phyloP scores from a whole-genome alignment of 805 yeast genomes.

The Lipomyces sp. region DNA sequence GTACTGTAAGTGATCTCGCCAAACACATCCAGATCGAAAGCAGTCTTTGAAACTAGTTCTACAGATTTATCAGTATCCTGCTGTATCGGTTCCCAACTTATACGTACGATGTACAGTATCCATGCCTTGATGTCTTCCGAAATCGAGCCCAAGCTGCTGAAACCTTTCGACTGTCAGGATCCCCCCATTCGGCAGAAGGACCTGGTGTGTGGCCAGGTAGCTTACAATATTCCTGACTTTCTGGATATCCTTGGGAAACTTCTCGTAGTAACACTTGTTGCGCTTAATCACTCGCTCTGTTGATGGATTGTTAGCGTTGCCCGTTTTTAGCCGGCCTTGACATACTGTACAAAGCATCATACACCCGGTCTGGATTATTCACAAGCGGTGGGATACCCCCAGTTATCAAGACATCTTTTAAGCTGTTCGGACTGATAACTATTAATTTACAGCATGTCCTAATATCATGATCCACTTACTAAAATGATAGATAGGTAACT shows the following conservation, averaged over 20 bases:
- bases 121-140: slow-evolving; percentile 59
- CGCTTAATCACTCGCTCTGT: slow-evolving; percentile 50
- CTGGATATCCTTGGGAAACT: slow-evolving; percentile 54
- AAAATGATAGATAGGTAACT: slow-evolving; percentile 55
- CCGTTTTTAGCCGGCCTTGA: background rate
- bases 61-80: background rate
- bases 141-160: slow-evolving; percentile 57
- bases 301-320: background rate
- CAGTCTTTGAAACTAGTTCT: slow-evolving; percentile 49
- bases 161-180: slow-evolving; percentile 55
- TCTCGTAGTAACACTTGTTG: slow-evolving; percentile 54
- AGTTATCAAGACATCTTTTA: slow-evolving; percentile 50
- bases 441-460: slow-evolving; percentile 13
- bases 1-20: slow-evolving; percentile 51
- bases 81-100: background rate
- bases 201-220: slow-evolving; percentile 40
- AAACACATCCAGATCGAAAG: slow-evolving; percentile 48
- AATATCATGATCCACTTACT: slow-evolving; percentile 14
- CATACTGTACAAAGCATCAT: slow-evolving; percentile 52
- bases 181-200: slow-evolving; percentile 58
- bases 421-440: slow-evolving; percentile 25
- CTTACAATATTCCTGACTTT: slow-evolving; percentile 44
- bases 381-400: slow-evolving; percentile 66
- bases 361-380: slow-evolving; percentile 54
- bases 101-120: slow-evolving; percentile 50